Percentiles rank a stretch among this genome's conserved stretches.
Evolutionary conservation across 495 filamentous ascomycete species (phyloP).

Genomic region (Immersiella caudata): DNA sequence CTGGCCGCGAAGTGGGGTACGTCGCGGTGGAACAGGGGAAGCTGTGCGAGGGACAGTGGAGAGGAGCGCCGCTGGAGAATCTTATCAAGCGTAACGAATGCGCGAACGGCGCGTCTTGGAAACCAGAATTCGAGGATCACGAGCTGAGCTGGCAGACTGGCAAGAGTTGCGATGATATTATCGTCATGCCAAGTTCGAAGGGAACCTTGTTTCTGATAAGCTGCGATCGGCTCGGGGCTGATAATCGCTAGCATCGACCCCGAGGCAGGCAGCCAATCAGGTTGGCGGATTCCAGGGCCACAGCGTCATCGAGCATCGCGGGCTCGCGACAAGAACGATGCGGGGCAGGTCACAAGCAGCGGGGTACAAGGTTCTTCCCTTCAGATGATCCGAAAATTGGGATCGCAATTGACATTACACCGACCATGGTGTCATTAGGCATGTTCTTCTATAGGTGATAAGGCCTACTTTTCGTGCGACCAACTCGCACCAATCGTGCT

Average conservation of each 20-base stretch:
- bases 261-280: background rate
- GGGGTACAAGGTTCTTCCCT: background rate
- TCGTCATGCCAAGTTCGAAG: background rate
- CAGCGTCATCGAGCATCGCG: slow-evolving; percentile 3
- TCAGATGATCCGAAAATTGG: background rate
- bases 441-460: no score
- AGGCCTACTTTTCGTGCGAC: no score
- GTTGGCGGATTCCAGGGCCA: background rate
- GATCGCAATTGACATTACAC: background rate
- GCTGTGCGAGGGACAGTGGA: no score
- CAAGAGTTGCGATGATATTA: background rate
- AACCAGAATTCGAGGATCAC: background rate
- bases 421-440: no score
- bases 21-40: no score
- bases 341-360: background rate
- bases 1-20: background rate
- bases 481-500: no score
- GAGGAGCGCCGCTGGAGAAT: no score
- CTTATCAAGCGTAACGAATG: background rate
- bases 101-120: background rate
- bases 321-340: background rate
- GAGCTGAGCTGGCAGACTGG: background rate
- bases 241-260: background rate
- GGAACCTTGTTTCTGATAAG: background rate
- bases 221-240: background rate